Evolutionary conservation across 2,329 filamentous ascomycete genomes (phyloP).

Genomic region (Bretziella fagacearum): DNA sequence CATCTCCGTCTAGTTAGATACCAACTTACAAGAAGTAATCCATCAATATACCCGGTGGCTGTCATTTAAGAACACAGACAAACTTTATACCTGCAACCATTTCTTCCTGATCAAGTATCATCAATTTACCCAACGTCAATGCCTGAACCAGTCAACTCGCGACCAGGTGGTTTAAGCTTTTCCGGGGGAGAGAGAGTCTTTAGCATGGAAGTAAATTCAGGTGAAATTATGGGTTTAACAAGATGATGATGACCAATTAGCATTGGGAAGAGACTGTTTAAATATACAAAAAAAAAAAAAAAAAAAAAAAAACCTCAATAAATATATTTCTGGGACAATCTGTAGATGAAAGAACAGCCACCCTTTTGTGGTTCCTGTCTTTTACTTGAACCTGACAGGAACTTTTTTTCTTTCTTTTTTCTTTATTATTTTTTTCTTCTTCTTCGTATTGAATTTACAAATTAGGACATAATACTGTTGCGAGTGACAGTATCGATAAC

Average conservation of each 20-base stretch:
- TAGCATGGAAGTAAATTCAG: not conserved
- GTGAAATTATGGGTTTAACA: not conserved
- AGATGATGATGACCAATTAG: too few relatives aligned
- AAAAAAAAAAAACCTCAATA: not conserved
- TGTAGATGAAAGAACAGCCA: not conserved
- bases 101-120: not conserved
- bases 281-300: too few relatives aligned
- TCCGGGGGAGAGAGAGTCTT: not conserved
- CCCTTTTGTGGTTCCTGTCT: too few relatives aligned
- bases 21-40: too few relatives aligned
- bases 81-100: not conserved
- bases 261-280: too few relatives aligned
- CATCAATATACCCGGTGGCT: too few relatives aligned
- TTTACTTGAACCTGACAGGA: not conserved
- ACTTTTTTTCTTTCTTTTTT: not conserved
- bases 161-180: not conserved
- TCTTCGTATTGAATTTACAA: too few relatives aligned
- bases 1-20: too few relatives aligned
- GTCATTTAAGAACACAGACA: not conserved
- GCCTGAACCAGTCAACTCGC: not conserved
- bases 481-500: not conserved
- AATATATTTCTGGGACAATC: not conserved
- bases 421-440: not conserved
- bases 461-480: too few relatives aligned
- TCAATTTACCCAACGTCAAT: not conserved